These are phyloP conservation scores for Rosa multiflora DNA, from an alignment of 306 rosid species.

Conservation along the genomic window DNA sequence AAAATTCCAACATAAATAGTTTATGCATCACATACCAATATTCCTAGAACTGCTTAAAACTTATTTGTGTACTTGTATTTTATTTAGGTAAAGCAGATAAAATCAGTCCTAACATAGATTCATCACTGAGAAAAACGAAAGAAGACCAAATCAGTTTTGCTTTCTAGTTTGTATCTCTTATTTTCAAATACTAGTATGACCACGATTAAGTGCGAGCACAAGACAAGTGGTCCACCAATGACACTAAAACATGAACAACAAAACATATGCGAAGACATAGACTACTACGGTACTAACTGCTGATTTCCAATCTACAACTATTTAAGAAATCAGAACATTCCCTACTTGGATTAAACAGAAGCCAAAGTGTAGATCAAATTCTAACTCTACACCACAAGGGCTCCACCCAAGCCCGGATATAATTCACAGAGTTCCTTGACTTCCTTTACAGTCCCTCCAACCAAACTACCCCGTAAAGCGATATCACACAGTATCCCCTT, in stretches of 20 bases:
- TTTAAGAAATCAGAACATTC: background rate
- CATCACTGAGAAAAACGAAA: background rate
- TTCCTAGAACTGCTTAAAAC: too few relatives aligned
- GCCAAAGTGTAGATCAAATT: background rate
- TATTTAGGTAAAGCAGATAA: too few relatives aligned
- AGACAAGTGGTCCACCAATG: background rate
- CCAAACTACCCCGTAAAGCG: background rate
- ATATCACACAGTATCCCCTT: background rate
- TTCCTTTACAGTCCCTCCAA: background rate
- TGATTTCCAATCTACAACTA: background rate
- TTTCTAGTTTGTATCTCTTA: background rate
- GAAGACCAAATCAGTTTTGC: background rate
- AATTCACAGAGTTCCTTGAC: background rate
- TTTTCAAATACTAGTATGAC: background rate
- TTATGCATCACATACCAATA: background rate
- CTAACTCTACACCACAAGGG: background rate
- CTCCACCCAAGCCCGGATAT: background rate
- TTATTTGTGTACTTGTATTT: too few relatives aligned
- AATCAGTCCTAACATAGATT: background rate
- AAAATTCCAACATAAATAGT: background rate
- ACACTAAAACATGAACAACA: background rate
- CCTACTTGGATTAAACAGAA: background rate
- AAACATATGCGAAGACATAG: background rate
- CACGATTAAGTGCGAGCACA: background rate
- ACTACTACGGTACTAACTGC: background rate